Conservation (phyloP, 2,329 filamentous ascomycete genomes). For the Colletotrichum karsti region DNA sequence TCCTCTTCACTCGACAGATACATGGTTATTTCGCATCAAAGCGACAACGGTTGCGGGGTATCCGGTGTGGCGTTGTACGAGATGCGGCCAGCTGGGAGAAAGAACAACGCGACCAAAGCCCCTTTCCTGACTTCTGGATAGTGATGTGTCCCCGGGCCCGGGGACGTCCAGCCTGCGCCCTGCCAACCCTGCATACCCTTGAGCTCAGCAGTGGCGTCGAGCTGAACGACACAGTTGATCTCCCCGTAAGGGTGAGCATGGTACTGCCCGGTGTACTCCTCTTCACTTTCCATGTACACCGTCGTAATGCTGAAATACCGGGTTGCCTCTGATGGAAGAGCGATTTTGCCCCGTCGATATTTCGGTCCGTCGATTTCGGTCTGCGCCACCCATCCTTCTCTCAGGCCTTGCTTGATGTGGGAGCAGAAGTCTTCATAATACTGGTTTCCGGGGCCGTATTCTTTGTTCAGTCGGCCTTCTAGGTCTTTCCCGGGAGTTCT, state of each 20-base stretch:
- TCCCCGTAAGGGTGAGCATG: conserved; percentile 63
- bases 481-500: conserved; percentile 56
- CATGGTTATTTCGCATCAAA: neutral
- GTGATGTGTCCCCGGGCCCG: conserved; percentile 64
- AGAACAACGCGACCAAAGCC: conserved; percentile 61
- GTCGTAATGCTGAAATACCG: conserved; percentile 64
- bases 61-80: conserved; percentile 54
- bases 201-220: conserved; percentile 58
- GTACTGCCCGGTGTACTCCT: conserved; percentile 57
- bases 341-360: conserved; percentile 57
- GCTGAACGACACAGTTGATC: conserved; percentile 62
- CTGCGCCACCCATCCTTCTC: conserved; percentile 54
- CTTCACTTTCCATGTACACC: conserved; percentile 63
- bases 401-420: conserved; percentile 47
- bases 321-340: conserved; percentile 52
- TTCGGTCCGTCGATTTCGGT: conserved; percentile 51
- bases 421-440: conserved; percentile 52
- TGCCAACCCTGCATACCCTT: conserved; percentile 66
- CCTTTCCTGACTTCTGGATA: conserved; percentile 62
- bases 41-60: conserved; percentile 46
- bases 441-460: conserved; percentile 51
- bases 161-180: conserved; percentile 63
- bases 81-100: conserved; percentile 63
- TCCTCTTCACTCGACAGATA: too few species aligned
- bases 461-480: conserved; percentile 49